phyloP scores from a whole-genome alignment of 73 alveolate species.

The Stentor roeselii region DNA sequence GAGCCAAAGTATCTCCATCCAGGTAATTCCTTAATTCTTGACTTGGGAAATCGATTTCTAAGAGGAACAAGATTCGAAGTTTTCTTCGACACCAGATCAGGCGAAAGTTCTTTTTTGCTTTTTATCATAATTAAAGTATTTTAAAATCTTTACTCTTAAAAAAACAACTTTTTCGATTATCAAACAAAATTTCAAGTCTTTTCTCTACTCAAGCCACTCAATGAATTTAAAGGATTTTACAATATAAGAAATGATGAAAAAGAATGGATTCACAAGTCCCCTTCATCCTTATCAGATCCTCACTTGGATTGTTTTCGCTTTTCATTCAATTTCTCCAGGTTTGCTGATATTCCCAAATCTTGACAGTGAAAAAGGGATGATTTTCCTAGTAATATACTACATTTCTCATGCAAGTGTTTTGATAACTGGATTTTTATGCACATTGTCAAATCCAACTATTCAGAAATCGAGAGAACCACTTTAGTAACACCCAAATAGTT shows the following conservation, averaged over 20 bases:
- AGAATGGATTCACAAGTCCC: constrained; percentile 21
- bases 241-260: constrained; percentile 14
- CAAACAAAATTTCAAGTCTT: no score
- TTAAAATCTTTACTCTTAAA: no score
- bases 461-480: not conserved
- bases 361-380: not conserved
- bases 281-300: constrained; percentile 13
- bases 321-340: not conserved
- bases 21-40: no score
- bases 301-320: not conserved
- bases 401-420: not conserved
- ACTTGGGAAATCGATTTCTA: no score
- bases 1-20: no score
- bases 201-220: no score
- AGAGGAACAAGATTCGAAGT: no score
- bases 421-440: not conserved
- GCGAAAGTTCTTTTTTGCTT: no score
- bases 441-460: constrained; percentile 20
- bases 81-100: no score
- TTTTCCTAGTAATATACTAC: not conserved
- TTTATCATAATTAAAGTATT: no score
- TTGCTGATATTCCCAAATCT: not conserved
- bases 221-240: no score
- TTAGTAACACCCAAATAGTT: not conserved
- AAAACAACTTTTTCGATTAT: no score